A percentile compares a stretch with the other conserved stretches of the same genome.
Conservation (phyloP, 306 rosid genomes). For the Psophocarpus tetragonolobus region DNA sequence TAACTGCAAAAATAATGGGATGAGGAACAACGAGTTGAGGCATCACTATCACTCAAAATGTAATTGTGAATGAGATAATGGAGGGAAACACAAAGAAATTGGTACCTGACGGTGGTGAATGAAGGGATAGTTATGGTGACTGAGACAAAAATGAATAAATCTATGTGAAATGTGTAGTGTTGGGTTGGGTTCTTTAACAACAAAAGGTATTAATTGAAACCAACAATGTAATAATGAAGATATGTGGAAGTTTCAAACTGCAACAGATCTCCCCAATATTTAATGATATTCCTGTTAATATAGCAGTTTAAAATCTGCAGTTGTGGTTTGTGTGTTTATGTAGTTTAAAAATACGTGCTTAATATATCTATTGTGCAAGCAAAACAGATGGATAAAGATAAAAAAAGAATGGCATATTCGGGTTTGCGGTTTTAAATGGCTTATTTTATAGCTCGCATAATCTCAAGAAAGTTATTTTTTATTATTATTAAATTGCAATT, state of each 20-base stretch:
- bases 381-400: too few relatives aligned
- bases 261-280: conserved; percentile 21
- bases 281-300: too few relatives aligned
- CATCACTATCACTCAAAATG: conserved; percentile 18
- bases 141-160: conserved; percentile 28
- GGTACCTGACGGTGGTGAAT: conserved; percentile 34
- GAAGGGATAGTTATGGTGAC: neutral
- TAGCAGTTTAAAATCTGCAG: too few relatives aligned
- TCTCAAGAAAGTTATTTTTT: too few relatives aligned
- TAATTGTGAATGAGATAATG: neutral
- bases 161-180: neutral
- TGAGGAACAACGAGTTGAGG: conserved; percentile 3
- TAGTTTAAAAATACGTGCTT: too few relatives aligned
- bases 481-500: too few relatives aligned
- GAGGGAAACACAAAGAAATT: conserved; percentile 15
- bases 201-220: neutral
- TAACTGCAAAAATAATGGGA: neutral
- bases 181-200: conserved; percentile 1
- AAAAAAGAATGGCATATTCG: too few relatives aligned
- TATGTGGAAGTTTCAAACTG: conserved; percentile 8
- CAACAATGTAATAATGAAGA: neutral
- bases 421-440: too few relatives aligned
- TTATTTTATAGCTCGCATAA: too few relatives aligned
- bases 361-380: too few relatives aligned
- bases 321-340: too few relatives aligned